phyloP scores from a whole-genome alignment of 2,329 filamentous ascomycete species.

The Fusarium ambrosium region DNA sequence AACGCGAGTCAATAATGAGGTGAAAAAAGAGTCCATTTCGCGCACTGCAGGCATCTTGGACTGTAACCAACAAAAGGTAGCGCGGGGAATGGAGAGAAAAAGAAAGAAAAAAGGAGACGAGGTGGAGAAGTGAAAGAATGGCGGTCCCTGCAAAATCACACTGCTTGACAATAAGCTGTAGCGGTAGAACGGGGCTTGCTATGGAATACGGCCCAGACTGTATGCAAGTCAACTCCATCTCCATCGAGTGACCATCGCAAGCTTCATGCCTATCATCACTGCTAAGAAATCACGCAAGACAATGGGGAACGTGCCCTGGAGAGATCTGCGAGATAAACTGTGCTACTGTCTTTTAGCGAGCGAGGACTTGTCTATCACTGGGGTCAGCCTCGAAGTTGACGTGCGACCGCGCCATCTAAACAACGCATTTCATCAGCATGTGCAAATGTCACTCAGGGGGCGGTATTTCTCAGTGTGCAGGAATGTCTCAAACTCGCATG shows the following conservation, averaged over 20 bases:
- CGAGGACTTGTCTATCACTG: conserved; percentile 80
- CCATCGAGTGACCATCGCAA: conserved; percentile 68
- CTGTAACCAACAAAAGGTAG: background rate
- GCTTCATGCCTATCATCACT: conserved; percentile 53
- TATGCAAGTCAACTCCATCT: conserved; percentile 80
- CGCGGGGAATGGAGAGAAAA: background rate
- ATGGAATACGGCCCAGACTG: conserved; percentile 69
- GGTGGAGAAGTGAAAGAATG: background rate
- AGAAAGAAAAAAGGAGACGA: background rate
- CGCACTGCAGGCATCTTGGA: background rate
- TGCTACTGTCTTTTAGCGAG: conserved; percentile 78
- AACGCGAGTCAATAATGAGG: conserved; percentile 53
- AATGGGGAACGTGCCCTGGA: conserved; percentile 65
- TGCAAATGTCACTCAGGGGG: background rate
- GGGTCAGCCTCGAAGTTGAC: conserved; percentile 72
- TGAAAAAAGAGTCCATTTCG: background rate
- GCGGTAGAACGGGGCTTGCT: conserved; percentile 48
- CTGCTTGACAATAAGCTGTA: conserved; percentile 73
- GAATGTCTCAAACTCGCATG: background rate
- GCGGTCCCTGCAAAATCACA: background rate
- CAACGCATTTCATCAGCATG: background rate
- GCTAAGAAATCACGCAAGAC: conserved; percentile 72
- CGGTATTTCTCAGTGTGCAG: conserved; percentile 10
- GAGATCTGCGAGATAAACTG: conserved; percentile 72
- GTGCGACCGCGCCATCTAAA: conserved; percentile 36